Evolutionary conservation across 2,329 filamentous ascomycete genomes (phyloP), one percentile per base, ranked within the genome.

Genomic region (Pseudocercospora pini-densiflorae): DNA sequence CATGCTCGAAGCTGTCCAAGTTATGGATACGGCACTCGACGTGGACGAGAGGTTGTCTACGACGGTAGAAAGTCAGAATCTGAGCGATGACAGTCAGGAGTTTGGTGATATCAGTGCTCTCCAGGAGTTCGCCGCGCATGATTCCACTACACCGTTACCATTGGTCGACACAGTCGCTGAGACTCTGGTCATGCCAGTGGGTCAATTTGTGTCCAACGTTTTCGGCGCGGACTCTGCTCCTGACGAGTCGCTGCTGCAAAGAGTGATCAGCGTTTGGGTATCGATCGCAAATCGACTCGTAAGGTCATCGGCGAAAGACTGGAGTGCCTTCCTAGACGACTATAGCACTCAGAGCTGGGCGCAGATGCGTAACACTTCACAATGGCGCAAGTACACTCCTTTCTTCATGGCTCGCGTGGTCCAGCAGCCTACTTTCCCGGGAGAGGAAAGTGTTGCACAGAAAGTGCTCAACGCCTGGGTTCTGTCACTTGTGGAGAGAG

Each of bases 71-170:
- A 71, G 71, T 5, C 78, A 81, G 49, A 61, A 70, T 21, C 69
- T 61, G 12, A 85, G 81, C 62, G 87, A 89, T 61, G 88, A 90
- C 61, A 89, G 87, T 68, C 88, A 90, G 73, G 87, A 89, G 55
- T 89, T 88, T 71, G 87, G 87, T 31, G 86, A 88, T 66, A 87
- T 84, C 79, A 79, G 82, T 23, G 86, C 81, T 21, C 79, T 89
- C 59, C 83, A 86, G 64, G 83, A 85, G 36, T 62, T 73, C 9
- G 69, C 49, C 5, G 62, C 64, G 14, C 57, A 66, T n/a, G 21
- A 29, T n/a, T 12, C 51, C 10, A 27, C 27, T 14, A 10, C 57
- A 7, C n/a, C 24, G 31, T 49, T 54, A 9, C 16, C 24, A 36
- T 49, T 10, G 53, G 12, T 29, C 23, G 54, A 51, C 8, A 59